Percentiles rank a stretch among this genome's conserved stretches.
Evolutionary conservation across 2,329 filamentous ascomycete species (phyloP).

Genomic region (Hypoxylon sp.): DNA sequence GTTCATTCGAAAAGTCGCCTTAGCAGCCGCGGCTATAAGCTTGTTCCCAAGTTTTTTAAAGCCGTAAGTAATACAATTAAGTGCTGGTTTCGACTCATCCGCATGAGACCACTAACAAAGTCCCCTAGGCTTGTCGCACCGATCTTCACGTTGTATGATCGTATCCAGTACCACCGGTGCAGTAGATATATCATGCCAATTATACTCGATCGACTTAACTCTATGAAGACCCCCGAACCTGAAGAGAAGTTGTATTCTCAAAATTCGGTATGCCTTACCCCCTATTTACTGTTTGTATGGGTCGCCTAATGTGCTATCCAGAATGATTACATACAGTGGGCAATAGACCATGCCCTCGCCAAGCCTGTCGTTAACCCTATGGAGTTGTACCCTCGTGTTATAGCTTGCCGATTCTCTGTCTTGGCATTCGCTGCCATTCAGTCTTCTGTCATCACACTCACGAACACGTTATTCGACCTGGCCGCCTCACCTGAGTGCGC

Average conservation of each 20-base stretch:
- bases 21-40: constrained; percentile 50
- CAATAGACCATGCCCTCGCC: constrained; percentile 53
- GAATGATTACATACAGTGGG: constrained; percentile 59
- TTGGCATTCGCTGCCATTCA: constrained; percentile 57
- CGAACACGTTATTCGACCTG: constrained; percentile 56
- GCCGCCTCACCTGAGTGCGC: constrained; percentile 49
- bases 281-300: background rate
- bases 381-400: constrained; percentile 52
- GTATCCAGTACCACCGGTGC: constrained; percentile 51
- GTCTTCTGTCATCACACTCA: constrained; percentile 56
- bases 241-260: constrained; percentile 39
- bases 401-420: constrained; percentile 52
- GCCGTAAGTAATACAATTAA: constrained; percentile 46
- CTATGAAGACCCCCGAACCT: constrained; percentile 28
- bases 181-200: constrained; percentile 53
- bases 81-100: background rate
- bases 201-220: constrained; percentile 51
- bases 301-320: constrained; percentile 11
- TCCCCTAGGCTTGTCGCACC: constrained; percentile 48
- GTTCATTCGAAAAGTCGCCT: constrained; percentile 52
- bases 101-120: constrained; percentile 1
- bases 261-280: constrained; percentile 37
- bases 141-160: constrained; percentile 51
- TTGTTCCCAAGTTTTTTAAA: constrained; percentile 51
- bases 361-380: constrained; percentile 46